These are phyloP conservation scores for Geosiphon pyriformis DNA, from an alignment of 192 early-diverging fungal species.

Conservation along the genomic window DNA sequence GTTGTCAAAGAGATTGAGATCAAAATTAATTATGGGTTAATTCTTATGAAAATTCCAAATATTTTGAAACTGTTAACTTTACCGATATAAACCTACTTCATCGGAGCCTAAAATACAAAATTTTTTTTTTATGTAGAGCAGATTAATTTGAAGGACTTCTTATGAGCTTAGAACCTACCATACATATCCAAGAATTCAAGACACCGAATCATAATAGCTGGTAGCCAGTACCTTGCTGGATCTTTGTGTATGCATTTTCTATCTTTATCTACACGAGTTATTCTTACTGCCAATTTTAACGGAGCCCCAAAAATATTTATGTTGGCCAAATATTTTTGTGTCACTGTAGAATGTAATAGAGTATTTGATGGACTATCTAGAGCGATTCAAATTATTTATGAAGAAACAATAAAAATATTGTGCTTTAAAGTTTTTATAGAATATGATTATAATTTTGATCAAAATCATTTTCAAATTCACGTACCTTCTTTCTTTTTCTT, in stretches of 20 bases:
- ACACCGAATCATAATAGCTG: slow-evolving; percentile 13
- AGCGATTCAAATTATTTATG: too few species aligned
- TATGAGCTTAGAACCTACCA: too few species aligned
- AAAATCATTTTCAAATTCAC: too few species aligned
- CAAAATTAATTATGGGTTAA: background rate
- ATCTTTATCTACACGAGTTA: slow-evolving; percentile 22
- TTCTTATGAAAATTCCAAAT: background rate
- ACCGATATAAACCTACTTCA: slow-evolving; percentile 17
- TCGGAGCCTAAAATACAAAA: slow-evolving; percentile 15
- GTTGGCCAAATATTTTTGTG: background rate
- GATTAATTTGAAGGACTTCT: too few species aligned
- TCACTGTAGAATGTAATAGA: background rate
- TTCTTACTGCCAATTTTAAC: background rate
- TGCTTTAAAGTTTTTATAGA: too few species aligned
- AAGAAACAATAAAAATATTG: too few species aligned
- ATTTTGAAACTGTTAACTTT: background rate
- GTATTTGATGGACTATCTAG: slow-evolving; percentile 6
- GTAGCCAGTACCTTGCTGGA: slow-evolving; percentile 18
- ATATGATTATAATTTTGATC: too few species aligned
- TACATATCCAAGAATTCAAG: slow-evolving; percentile 20
- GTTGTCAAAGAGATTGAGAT: background rate
- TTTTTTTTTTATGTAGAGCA: too few species aligned
- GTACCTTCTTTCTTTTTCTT: slow-evolving; percentile 19
- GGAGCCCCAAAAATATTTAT: slow-evolving; percentile 13
- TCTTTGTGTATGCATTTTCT: slow-evolving; percentile 9